phyloP scores from a whole-genome alignment of 306 rosid genomes.

The Malus fusca region DNA sequence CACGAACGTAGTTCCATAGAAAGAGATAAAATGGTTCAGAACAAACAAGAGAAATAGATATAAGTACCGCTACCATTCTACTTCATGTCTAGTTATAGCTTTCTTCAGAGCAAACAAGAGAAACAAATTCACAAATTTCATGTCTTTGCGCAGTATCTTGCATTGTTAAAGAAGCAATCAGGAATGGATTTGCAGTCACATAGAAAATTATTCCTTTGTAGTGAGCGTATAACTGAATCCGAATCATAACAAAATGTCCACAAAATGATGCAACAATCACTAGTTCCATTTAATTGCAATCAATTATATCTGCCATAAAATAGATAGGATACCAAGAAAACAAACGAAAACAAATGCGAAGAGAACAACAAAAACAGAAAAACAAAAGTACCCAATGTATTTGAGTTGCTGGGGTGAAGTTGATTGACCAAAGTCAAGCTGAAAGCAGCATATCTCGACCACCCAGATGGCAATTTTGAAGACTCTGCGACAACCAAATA shows the following conservation, averaged over 20 bases:
- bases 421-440: background rate
- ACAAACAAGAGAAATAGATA: background rate
- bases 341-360: background rate
- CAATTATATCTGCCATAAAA: background rate
- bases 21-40: background rate
- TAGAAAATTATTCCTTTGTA: too few species aligned
- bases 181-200: too few species aligned
- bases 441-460: background rate
- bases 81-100: background rate
- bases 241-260: too few species aligned
- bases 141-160: background rate
- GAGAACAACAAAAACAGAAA: background rate
- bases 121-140: too few species aligned
- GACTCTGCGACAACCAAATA: background rate
- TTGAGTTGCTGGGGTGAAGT: background rate
- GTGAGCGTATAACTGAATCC: too few species aligned
- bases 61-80: background rate
- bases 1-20: background rate
- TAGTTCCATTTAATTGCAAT: background rate
- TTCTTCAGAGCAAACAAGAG: too few species aligned
- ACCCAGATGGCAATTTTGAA: background rate
- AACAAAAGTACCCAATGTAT: background rate
- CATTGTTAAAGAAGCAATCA: too few species aligned
- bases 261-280: too few species aligned
- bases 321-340: background rate